Conservation (phyloP, 2,329 filamentous ascomycete genomes). For the Colletotrichum sp. region DNA sequence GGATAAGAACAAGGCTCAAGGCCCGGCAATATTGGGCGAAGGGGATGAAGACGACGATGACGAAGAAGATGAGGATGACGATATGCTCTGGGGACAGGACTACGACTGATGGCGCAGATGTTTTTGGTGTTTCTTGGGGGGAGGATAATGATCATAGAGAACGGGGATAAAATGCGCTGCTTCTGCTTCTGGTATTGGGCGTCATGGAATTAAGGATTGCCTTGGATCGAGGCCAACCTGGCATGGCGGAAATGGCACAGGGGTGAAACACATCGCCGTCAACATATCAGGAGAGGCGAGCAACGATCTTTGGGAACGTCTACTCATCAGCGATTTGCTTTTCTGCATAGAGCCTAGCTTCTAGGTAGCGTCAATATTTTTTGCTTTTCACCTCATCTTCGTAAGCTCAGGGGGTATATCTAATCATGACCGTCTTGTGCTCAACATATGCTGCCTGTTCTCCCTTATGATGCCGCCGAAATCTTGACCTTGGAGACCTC, state of each 20-base stretch:
- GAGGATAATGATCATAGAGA: neutral
- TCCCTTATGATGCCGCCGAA: constrained; percentile 21
- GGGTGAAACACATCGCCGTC: neutral
- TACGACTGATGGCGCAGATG: neutral
- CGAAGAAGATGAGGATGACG: neutral
- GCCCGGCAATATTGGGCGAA: constrained; percentile 2
- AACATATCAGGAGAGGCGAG: neutral
- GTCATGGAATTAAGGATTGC: neutral
- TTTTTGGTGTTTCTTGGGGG: neutral
- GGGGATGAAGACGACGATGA: constrained; percentile 12
- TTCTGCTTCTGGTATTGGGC: neutral
- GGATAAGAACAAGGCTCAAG: neutral
- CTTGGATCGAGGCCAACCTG: neutral
- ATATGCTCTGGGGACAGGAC: neutral
- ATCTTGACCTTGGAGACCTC: constrained; percentile 76
- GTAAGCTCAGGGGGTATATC: constrained; percentile 18
- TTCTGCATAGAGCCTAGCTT: neutral
- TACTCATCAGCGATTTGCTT: neutral
- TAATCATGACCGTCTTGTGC: constrained; percentile 8
- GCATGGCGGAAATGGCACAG: neutral
- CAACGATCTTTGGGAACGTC: neutral
- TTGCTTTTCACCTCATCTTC: neutral
- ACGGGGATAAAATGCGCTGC: neutral
- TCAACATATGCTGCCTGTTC: neutral
- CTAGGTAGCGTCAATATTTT: neutral